These are phyloP conservation scores for Backusella psychrophila DNA, from an alignment of 192 early-diverging fungal genomes.

Conservation along the genomic window DNA sequence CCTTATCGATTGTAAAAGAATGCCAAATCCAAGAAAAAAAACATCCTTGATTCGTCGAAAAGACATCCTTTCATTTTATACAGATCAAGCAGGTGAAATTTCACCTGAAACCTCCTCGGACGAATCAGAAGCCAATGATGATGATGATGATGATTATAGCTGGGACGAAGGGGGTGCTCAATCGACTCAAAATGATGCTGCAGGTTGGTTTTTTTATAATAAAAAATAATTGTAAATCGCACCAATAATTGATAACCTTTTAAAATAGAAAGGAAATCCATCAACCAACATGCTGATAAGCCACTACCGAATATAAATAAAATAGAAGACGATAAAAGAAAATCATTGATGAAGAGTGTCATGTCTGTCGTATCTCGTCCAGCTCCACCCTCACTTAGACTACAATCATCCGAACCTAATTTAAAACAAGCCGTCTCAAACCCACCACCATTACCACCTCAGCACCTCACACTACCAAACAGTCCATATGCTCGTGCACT, in stretches of 20 bases:
- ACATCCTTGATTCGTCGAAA: not conserved
- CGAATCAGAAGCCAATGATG: constrained; percentile 10
- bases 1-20: not conserved
- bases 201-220: constrained; percentile 13
- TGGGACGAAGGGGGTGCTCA: constrained; percentile 2
- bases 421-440: not conserved
- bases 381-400: not conserved
- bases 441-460: not conserved
- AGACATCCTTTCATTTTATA: constrained; percentile 13
- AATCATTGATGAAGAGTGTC: not conserved
- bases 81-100: constrained; percentile 11
- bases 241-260: not conserved
- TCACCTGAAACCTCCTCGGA: constrained; percentile 15
- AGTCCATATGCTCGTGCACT: not conserved
- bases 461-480: constrained; percentile 3
- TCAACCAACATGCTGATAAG: not conserved
- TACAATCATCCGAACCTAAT: constrained; percentile 2
- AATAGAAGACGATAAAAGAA: not conserved
- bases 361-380: not conserved
- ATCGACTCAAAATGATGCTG: constrained; percentile 1
- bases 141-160: not conserved
- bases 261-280: not conserved
- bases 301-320: not conserved
- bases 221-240: not conserved
- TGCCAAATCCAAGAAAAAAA: not conserved